Percentiles rank a stretch among this genome's conserved stretches.
Evolutionary conservation across 2,329 filamentous ascomycete species (phyloP).

Genomic region (Sclerotinia glacialis): DNA sequence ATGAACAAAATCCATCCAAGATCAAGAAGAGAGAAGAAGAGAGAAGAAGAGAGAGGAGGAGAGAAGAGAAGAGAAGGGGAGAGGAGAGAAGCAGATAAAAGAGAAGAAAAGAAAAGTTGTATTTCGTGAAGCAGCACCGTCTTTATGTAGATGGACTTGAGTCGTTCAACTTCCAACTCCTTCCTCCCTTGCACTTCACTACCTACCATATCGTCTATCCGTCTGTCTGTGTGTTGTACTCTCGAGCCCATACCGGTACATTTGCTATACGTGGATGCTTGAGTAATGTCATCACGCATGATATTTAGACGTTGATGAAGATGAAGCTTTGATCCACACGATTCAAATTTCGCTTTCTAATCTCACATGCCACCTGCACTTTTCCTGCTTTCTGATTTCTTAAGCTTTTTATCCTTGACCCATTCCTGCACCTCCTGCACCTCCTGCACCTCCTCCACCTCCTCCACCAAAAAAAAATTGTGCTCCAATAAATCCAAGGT

Average conservation of each 20-base stretch:
- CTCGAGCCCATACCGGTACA: not conserved
- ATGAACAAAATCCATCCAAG: not conserved
- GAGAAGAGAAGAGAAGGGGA: too few species aligned
- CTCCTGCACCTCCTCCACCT: too few species aligned
- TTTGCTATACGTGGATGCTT: not conserved
- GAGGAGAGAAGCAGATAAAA: too few species aligned
- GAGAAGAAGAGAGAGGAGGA: too few species aligned
- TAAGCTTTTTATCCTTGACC: conserved; percentile 16
- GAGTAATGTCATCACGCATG: not conserved
- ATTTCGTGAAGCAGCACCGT: too few species aligned
- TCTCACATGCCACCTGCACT: conserved; percentile 4
- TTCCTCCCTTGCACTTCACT: too few species aligned
- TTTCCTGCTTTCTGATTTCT: not conserved
- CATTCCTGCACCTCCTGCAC: too few species aligned
- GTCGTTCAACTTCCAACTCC: too few species aligned
- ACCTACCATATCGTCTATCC: not conserved
- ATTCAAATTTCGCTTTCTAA: not conserved
- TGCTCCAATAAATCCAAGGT: not conserved
- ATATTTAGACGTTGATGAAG: not conserved
- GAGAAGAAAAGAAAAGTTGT: too few species aligned
- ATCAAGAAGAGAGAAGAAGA: too few species aligned
- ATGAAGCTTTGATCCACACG: not conserved
- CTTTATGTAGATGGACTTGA: not conserved
- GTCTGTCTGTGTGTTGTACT: not conserved
- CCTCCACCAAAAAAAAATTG: conserved; percentile 13